Conservation (phyloP, 495 filamentous ascomycete species). For the Ramalina peruviana region DNA sequence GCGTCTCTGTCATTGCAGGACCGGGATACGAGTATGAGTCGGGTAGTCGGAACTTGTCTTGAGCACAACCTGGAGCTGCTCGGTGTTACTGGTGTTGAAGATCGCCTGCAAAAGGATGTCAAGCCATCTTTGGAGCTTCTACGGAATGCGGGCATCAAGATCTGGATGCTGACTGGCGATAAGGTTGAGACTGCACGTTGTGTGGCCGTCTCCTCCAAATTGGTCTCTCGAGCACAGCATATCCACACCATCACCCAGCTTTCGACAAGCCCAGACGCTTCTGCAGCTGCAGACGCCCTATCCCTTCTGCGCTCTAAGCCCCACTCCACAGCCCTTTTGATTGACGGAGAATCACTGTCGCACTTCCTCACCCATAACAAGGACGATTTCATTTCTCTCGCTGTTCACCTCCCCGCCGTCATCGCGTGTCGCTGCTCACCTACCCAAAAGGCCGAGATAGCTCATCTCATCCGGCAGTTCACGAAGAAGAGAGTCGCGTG, state of each 20-base stretch:
- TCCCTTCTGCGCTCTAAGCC: conserved; percentile 79
- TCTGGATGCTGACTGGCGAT: conserved; percentile 99
- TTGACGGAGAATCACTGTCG: conserved; percentile 81
- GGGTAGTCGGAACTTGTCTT: conserved; percentile 63
- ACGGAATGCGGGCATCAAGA: conserved; percentile 96
- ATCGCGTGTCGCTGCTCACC: conserved; percentile 96
- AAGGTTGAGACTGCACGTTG: conserved; percentile 97
- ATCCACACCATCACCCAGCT: conserved; percentile 86
- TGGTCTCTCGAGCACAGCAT: conserved; percentile 89
- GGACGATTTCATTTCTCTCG: conserved; percentile 71
- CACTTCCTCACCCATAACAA: conserved; percentile 73
- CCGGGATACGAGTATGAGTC: conserved; percentile 69
- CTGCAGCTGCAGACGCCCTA: conserved; percentile 66
- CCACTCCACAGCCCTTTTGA: conserved; percentile 72
- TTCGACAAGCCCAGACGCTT: conserved; percentile 22
- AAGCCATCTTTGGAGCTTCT: conserved; percentile 89
- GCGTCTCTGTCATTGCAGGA: conserved; percentile 66
- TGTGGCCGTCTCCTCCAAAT: conserved; percentile 84
- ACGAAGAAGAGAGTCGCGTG: conserved; percentile 91
- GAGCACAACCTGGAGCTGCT: conserved; percentile 83
- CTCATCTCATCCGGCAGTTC: conserved; percentile 75
- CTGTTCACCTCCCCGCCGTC: conserved; percentile 79
- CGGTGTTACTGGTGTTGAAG: conserved; percentile 94
- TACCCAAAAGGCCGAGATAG: conserved; percentile 91
- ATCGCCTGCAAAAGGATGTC: conserved; percentile 88